A percentile compares a stretch with the other conserved stretches of the same genome.
Evolutionary conservation across 495 filamentous ascomycete species (phyloP).

Genomic region (Xylaria palmicola): DNA sequence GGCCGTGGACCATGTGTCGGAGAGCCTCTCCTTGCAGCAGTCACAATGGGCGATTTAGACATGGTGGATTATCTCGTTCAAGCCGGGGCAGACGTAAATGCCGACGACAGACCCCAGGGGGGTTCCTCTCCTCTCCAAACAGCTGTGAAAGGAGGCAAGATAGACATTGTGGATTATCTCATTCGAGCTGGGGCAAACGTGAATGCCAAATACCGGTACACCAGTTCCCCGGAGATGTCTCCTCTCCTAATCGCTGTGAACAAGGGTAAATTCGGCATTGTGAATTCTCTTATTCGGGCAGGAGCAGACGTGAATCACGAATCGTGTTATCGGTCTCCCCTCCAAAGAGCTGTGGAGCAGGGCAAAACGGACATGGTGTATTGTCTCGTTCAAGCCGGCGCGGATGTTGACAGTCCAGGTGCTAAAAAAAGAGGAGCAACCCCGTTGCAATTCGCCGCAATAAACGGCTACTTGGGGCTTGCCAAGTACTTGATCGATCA

Average conservation of each 20-base stretch:
- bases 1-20: not conserved
- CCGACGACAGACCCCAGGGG: not conserved
- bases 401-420: constrained; percentile 30
- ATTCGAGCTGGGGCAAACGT: not conserved
- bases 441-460: constrained; percentile 36
- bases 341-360: constrained; percentile 32
- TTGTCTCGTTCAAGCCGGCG: constrained; percentile 28
- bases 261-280: not conserved
- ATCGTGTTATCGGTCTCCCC: no score
- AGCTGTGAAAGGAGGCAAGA: not conserved
- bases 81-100: not conserved
- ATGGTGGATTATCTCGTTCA: not conserved
- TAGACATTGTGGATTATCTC: not conserved
- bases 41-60: not conserved
- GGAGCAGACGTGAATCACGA: no score
- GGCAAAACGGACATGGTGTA: constrained; percentile 22
- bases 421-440: constrained; percentile 29
- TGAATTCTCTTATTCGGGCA: not conserved
- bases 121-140: not conserved
- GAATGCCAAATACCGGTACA: not conserved
- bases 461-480: constrained; percentile 24
- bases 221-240: not conserved
- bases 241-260: not conserved
- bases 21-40: not conserved
- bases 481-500: constrained; percentile 22